Base-by-base conservation (phyloP, 2,329 filamentous ascomycete genomes). In the Chaetoscypha palmicola region DNA sequence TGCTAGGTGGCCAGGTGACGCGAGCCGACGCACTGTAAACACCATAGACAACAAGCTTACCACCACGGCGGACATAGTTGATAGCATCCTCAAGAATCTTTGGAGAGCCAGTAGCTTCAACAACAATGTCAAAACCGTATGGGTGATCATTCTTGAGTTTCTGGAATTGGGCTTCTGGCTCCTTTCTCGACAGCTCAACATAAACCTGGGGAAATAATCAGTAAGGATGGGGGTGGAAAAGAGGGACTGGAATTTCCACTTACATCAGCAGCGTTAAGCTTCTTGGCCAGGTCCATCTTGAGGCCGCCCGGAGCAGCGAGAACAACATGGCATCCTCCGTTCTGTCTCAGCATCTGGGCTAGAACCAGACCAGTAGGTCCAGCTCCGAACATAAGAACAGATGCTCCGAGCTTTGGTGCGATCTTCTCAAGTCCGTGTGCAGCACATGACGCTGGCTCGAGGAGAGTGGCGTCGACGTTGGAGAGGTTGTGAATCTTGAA, bases 71-170 rank as follows among this genome's bases (percentile, higher is more conserved):
- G 53, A 83, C 79, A 60, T 83, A 86, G 65, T 85, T 71, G 62
- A 87, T 83, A 21, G 80, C 70, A 56, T 81, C 75, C 59, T 86
- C 81, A 2, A 87, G 72, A 38, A 87, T 80, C 63, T 77, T 79
- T 35, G 76, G 69, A 40, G 74, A 81, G 14, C 83, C 83, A 10
- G 82, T 86, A 26, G 82, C 81, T 67, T 86, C 79, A 17, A 84
- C 73, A 19, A 84, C 79, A 50, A 86, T 78, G 44, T 87, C 82
- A 58, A 87, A 87, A 3, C 83, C 83, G 56, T 86, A 79, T 0
- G 81, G 81, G 62, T 86, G 79, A 35, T 79, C 72, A 32, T 67
- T 64, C 66, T 78, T 79, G 49, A 87, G 66, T 56, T 78, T 67
- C 34, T 73, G 66, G 62, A 83, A 81, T 58, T 83, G 78, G 12